Conservation (phyloP, 2,329 filamentous ascomycete genomes). For the Apiospora sp. region DNA sequence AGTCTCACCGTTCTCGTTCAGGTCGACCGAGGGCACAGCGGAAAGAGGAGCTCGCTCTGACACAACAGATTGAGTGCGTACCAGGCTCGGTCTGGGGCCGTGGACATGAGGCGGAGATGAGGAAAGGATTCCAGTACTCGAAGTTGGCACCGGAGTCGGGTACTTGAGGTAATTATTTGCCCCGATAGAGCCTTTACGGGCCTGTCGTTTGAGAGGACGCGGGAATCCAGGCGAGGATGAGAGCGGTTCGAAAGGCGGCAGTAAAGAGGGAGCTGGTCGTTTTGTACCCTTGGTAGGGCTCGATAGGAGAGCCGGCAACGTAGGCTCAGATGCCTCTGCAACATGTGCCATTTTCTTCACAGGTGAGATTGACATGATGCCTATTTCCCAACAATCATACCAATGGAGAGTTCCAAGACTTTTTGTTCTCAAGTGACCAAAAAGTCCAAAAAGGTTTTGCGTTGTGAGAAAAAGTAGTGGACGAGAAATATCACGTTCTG, state of each 20-base stretch:
- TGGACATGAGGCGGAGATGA: slow-evolving; percentile 76
- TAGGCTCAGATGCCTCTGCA: slow-evolving; percentile 40
- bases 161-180: slow-evolving; percentile 71
- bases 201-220: slow-evolving; percentile 73
- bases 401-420: background rate
- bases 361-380: slow-evolving; percentile 25
- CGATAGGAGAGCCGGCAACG: slow-evolving; percentile 41
- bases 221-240: slow-evolving; percentile 80
- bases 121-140: slow-evolving; percentile 88
- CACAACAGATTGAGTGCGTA: slow-evolving; percentile 68
- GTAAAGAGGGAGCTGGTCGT: slow-evolving; percentile 70
- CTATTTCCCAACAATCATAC: slow-evolving; percentile 2
- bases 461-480: slow-evolving; percentile 28
- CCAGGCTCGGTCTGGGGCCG: slow-evolving; percentile 55
- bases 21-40: slow-evolving; percentile 81
- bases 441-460: slow-evolving; percentile 23
- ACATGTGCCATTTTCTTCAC: slow-evolving; percentile 26
- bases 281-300: slow-evolving; percentile 48
- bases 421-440: background rate
- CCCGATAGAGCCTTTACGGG: slow-evolving; percentile 47
- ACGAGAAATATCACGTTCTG: slow-evolving; percentile 29
- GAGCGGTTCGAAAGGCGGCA: slow-evolving; percentile 81
- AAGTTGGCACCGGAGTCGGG: slow-evolving; percentile 92
- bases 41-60: slow-evolving; percentile 86
- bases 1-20: slow-evolving; percentile 82